Evolutionary conservation across 202 grass and related monocot species (phyloP), one percentile per base, ranked within the genome.

Genomic region (Bolboschoenoplectus hybrid): DNA sequence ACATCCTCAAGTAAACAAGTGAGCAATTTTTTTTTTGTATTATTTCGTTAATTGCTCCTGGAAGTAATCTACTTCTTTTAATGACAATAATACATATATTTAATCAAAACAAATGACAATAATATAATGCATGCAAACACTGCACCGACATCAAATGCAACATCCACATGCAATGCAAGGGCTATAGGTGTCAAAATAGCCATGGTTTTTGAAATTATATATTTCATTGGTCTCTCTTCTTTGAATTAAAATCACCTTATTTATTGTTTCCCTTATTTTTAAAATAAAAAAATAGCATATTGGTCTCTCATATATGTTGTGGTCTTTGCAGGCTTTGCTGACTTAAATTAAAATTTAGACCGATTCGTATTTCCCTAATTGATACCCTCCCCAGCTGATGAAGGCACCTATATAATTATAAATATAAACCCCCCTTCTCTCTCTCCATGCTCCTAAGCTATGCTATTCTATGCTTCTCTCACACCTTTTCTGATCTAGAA

Each of bases 361-460:
- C 82, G 0, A 84, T 68, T 69, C 58, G 64, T 13, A 71, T 69
- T 69, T 53, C 49, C 65, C 34, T 84, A 58, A 71, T 55, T 83
- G 81, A 67, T 65, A 55, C 81, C 81, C 44, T 83, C 63, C 81
- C 81, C 45, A 83, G 81, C 12, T 65, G 57, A 82, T 46, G 47
- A 52, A 70, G 49, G 7, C 81, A 68, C 61, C 43, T 26, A 41
- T 44, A 43, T 56, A 56, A 56, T 14, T 56, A 4, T 14, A 19
- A 36, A 40, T 47, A 16, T 49, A 26, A 41, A 66, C 60, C 62
- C 40, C 80, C 14, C 4, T 79, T 26, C 26, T 26, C 26, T 26
- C 38, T 82, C 17, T 83, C 2, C 45, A 69, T 68, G 0, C 26
- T 34, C 51, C 12, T 17, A n/a, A 45, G 9, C 6, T 19, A 19